Evolutionary conservation across 208 protist species (phyloP).

Genomic region (Naegleria gruberi): DNA sequence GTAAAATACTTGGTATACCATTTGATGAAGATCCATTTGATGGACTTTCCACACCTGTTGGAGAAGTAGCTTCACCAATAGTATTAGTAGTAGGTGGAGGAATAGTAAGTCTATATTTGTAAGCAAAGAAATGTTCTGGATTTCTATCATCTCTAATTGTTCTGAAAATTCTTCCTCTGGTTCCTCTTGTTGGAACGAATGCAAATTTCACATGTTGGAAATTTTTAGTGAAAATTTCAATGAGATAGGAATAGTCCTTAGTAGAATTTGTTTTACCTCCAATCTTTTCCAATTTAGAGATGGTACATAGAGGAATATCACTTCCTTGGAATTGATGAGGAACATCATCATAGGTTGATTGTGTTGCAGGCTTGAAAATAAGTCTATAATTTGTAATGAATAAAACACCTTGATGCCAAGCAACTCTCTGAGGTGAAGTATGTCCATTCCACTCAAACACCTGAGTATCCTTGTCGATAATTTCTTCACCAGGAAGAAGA

Average conservation of each 20-base stretch:
- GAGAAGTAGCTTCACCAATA: neutral
- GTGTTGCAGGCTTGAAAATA: neutral
- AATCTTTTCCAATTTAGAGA: constrained; percentile 15
- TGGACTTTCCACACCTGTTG: neutral
- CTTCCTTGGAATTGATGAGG: neutral
- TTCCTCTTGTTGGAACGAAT: neutral
- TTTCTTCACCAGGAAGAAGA: neutral
- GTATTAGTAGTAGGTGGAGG: neutral
- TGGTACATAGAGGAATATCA: constrained; percentile 2
- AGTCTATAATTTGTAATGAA: constrained; percentile 4
- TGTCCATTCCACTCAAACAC: constrained; percentile 13
- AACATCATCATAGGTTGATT: constrained; percentile 16
- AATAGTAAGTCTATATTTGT: neutral
- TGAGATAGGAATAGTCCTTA: neutral
- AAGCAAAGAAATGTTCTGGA: neutral
- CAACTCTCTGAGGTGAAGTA: neutral
- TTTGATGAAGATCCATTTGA: neutral
- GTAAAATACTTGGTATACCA: neutral
- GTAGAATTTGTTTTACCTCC: constrained; percentile 1
- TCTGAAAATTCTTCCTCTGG: neutral
- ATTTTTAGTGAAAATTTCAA: constrained; percentile 10
- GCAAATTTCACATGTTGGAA: neutral
- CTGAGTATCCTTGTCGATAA: neutral
- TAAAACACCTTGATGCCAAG: neutral
- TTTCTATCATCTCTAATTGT: neutral